phyloP scores from a whole-genome alignment of 2,329 filamentous ascomycete genomes.

The Colletotrichum destructivum region DNA sequence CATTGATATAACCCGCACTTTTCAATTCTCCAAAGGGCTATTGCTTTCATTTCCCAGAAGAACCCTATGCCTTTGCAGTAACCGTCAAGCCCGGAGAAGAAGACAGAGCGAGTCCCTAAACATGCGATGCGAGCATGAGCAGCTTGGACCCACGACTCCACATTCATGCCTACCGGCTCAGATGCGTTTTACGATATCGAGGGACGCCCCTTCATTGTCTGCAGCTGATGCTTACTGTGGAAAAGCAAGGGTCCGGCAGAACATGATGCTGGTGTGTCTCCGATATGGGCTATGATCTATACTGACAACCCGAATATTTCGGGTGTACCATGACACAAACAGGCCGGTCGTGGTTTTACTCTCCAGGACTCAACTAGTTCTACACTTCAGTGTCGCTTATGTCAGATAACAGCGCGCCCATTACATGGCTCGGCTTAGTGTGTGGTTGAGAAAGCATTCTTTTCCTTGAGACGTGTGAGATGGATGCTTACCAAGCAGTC shows the following conservation, averaged over 20 bases:
- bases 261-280: neutral
- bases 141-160: constrained; percentile 13
- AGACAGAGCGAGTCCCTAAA: neutral
- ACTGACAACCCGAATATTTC: neutral
- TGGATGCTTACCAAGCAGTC: neutral
- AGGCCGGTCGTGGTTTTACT: too few relatives aligned
- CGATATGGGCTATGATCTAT: neutral
- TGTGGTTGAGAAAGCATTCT: neutral
- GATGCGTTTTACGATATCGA: constrained; percentile 51
- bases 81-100: too few relatives aligned
- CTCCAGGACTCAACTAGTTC: neutral
- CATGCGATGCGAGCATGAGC: constrained; percentile 3
- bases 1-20: neutral
- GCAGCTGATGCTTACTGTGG: neutral
- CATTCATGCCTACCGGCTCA: constrained; percentile 15
- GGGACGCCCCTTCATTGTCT: neutral
- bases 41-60: neutral
- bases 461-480: neutral
- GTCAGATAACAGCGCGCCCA: neutral
- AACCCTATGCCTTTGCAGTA: constrained; percentile 7
- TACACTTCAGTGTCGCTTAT: neutral
- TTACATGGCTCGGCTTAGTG: too few relatives aligned
- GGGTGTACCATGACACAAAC: too few relatives aligned
- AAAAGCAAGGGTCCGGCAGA: neutral
- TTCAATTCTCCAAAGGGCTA: too few relatives aligned